Conservation (phyloP, 441 rosid species). For the Adansonia rubrostipa region DNA sequence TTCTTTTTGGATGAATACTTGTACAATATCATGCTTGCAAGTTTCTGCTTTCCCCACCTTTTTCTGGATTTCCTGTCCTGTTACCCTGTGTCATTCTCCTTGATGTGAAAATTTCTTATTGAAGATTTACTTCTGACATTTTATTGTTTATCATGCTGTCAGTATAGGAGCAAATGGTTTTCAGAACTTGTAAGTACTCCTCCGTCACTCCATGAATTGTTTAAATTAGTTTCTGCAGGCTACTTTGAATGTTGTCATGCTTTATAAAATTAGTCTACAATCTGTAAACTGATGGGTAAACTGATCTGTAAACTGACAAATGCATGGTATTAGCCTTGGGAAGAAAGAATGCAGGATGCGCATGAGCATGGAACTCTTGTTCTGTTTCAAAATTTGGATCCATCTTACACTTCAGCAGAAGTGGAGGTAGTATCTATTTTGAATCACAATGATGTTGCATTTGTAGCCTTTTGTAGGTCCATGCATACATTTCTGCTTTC, state of each 20-base stretch:
- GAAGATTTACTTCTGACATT: slow-evolving; percentile 30
- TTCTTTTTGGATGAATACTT: not conserved
- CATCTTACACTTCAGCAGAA: slow-evolving; percentile 61
- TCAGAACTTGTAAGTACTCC: slow-evolving; percentile 59
- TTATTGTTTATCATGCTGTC: slow-evolving; percentile 40
- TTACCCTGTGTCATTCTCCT: slow-evolving; percentile 14
- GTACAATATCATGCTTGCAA: not conserved
- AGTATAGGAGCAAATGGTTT: slow-evolving; percentile 81
- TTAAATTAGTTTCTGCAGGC: not conserved
- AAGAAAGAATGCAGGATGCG: slow-evolving; percentile 59
- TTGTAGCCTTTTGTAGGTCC: slow-evolving; percentile 14
- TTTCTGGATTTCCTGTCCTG: not conserved
- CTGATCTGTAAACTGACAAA: slow-evolving; percentile 5
- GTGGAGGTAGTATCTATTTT: slow-evolving; percentile 60
- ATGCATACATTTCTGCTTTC: not conserved
- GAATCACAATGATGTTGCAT: not conserved
- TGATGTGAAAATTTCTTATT: slow-evolving; percentile 10
- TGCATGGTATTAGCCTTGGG: slow-evolving; percentile 66
- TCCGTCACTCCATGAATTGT: slow-evolving; percentile 20
- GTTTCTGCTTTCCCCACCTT: not conserved
- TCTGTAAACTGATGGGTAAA: slow-evolving; percentile 11
- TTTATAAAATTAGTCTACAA: slow-evolving; percentile 3
- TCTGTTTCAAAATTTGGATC: slow-evolving; percentile 78
- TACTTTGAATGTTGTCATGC: slow-evolving; percentile 9
- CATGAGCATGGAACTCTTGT: slow-evolving; percentile 57